Conservation (phyloP, 2,329 filamentous ascomycete genomes). For the Fusarium mexicanum region DNA sequence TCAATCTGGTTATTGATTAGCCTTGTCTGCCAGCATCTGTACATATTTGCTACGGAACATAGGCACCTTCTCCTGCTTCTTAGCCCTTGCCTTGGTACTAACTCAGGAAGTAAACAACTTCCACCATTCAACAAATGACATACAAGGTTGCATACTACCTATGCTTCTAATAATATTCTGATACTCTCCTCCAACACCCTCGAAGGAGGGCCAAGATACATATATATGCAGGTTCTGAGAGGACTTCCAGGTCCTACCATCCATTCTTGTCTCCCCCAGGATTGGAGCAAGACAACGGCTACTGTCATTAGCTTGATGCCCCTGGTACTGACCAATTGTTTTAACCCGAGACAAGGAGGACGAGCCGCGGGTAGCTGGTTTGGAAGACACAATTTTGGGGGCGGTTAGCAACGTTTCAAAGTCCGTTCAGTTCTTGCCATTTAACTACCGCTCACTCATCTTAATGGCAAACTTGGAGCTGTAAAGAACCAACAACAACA, state of each 20-base stretch:
- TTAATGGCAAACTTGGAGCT: constrained; percentile 5
- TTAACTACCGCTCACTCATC: constrained; percentile 20
- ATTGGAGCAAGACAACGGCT: constrained; percentile 10
- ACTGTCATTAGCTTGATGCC: background rate
- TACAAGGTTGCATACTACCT: background rate
- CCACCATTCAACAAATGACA: background rate
- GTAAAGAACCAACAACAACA: background rate
- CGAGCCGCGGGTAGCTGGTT: background rate
- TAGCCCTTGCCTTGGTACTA: background rate
- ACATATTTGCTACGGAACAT: background rate
- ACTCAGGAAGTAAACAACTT: background rate
- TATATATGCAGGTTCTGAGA: constrained; percentile 2
- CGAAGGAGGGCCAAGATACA: background rate
- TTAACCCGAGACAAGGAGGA: constrained; percentile 37
- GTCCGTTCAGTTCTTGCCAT: constrained; percentile 11
- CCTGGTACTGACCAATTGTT: constrained; percentile 8
- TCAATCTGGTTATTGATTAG: constrained; percentile 4
- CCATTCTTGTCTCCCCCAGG: constrained; percentile 19
- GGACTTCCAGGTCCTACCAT: constrained; percentile 1
- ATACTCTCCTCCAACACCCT: constrained; percentile 7
- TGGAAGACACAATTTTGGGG: background rate
- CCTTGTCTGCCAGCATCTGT: background rate
- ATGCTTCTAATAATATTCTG: constrained; percentile 4
- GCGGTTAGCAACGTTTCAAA: constrained; percentile 21
- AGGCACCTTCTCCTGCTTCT: background rate